Percentiles rank a stretch among this genome's conserved stretches.
phyloP scores from a whole-genome alignment of 2,329 filamentous ascomycete species.

The Alternaria viburni region DNA sequence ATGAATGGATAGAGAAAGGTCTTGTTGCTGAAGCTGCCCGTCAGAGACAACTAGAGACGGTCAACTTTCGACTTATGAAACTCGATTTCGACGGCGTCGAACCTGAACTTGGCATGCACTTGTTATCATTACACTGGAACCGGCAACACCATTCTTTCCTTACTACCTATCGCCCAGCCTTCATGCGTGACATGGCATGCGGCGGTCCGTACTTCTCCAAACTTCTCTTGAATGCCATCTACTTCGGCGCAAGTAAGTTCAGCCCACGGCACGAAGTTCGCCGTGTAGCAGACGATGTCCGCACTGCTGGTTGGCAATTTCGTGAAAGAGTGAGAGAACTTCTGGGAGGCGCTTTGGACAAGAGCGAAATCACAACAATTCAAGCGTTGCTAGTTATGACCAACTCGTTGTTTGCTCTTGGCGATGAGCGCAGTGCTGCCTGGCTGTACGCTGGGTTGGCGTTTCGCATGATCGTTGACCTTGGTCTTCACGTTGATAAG shows the following conservation, averaged over 20 bases:
- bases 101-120: conserved; percentile 59
- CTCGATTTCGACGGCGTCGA: conserved; percentile 64
- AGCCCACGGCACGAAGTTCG: conserved; percentile 55
- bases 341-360: conserved; percentile 55
- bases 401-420: conserved; percentile 57
- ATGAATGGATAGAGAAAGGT: conserved; percentile 54
- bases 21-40: conserved; percentile 57
- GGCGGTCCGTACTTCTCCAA: conserved; percentile 64
- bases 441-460: conserved; percentile 66
- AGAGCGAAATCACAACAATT: conserved; percentile 61
- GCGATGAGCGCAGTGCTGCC: conserved; percentile 59
- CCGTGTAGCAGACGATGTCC: conserved; percentile 53
- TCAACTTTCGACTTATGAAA: conserved; percentile 54
- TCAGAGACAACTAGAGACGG: conserved; percentile 58
- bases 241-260: conserved; percentile 57
- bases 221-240: conserved; percentile 62
- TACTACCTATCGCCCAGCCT: conserved; percentile 60
- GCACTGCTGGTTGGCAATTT: conserved; percentile 58
- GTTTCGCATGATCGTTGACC: conserved; percentile 62
- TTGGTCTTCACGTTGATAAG: conserved; percentile 59
- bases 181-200: conserved; percentile 55
- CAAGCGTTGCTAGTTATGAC: conserved; percentile 61
- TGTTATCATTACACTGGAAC: conserved; percentile 61
- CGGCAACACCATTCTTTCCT: conserved; percentile 59
- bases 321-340: conserved; percentile 56